phyloP scores from a whole-genome alignment of 768 basidiomycete species.

The Cystobasidium tubakii region DNA sequence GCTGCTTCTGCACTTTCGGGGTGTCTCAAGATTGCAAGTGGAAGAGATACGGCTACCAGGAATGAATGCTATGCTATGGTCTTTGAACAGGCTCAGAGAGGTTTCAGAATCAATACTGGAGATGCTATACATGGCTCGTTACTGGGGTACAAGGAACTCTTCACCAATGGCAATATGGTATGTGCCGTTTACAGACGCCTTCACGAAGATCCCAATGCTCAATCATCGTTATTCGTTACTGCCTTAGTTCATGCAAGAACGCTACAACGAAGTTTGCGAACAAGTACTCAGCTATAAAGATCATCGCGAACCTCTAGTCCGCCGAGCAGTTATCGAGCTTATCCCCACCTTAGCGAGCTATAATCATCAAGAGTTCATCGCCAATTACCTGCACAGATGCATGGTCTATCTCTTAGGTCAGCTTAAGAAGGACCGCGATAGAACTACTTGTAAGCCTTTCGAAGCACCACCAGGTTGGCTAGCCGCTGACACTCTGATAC shows the following conservation, averaged over 20 bases:
- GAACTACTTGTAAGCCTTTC: constrained; percentile 70
- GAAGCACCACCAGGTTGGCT: no score
- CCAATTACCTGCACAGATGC: constrained; percentile 82
- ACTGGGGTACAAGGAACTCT: constrained; percentile 79
- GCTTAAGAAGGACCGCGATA: constrained; percentile 79
- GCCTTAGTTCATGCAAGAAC: constrained; percentile 52
- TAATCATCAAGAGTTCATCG: constrained; percentile 84
- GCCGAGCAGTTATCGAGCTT: constrained; percentile 89
- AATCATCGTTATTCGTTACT: no score
- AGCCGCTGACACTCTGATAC: no score
- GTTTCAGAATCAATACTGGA: constrained; percentile 69
- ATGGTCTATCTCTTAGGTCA: constrained; percentile 87
- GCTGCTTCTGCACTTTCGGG: constrained; percentile 89
- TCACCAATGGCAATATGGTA: constrained; percentile 91
- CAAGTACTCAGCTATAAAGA: constrained; percentile 81
- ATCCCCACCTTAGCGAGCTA: constrained; percentile 92
- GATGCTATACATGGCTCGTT: constrained; percentile 90
- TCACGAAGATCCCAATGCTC: no score
- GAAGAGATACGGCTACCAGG: constrained; percentile 59
- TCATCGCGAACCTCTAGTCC: constrained; percentile 77
- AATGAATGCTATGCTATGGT: constrained; percentile 66
- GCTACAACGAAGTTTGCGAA: constrained; percentile 77
- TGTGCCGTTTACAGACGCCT: constrained; percentile 47
- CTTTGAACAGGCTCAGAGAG: constrained; percentile 75
- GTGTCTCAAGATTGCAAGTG: constrained; percentile 77